Evolutionary conservation across 2,329 filamentous ascomycete genomes (phyloP).

Genomic region (Mollisiaceae sp.): DNA sequence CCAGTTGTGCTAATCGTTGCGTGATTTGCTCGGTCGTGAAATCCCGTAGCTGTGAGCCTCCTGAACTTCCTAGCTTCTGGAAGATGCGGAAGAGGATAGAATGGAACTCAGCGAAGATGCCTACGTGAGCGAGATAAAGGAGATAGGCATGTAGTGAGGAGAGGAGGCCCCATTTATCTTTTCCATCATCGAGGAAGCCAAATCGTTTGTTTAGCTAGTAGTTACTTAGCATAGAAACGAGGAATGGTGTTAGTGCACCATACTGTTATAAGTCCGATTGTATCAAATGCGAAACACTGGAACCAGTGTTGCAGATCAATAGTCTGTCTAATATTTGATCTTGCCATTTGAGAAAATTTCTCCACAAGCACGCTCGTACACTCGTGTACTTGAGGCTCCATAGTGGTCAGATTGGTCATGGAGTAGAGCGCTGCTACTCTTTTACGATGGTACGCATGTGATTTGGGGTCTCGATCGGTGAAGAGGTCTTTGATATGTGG

Average conservation of each 20-base stretch:
- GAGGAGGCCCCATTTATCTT: conserved; percentile 4
- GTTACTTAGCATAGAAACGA: background rate
- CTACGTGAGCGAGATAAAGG: background rate
- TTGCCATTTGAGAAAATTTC: background rate
- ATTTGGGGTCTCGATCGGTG: background rate
- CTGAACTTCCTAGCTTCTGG: background rate
- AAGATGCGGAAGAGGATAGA: background rate
- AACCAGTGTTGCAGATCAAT: background rate
- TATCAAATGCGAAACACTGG: background rate
- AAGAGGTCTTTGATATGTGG: background rate
- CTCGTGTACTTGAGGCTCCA: background rate
- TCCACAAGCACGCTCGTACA: background rate
- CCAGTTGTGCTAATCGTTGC: background rate
- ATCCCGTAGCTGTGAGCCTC: background rate
- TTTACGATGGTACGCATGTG: background rate
- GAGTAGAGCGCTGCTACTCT: background rate
- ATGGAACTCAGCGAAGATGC: background rate
- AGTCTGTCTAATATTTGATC: background rate
- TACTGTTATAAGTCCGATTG: conserved; percentile 1
- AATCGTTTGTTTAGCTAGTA: conserved; percentile 1
- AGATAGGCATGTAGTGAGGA: background rate
- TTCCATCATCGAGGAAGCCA: background rate
- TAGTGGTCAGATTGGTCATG: background rate
- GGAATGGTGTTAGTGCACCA: background rate
- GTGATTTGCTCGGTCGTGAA: background rate